Conservation (phyloP, 768 basidiomycete species). For the Tylopilus rubrobrunneus region DNA sequence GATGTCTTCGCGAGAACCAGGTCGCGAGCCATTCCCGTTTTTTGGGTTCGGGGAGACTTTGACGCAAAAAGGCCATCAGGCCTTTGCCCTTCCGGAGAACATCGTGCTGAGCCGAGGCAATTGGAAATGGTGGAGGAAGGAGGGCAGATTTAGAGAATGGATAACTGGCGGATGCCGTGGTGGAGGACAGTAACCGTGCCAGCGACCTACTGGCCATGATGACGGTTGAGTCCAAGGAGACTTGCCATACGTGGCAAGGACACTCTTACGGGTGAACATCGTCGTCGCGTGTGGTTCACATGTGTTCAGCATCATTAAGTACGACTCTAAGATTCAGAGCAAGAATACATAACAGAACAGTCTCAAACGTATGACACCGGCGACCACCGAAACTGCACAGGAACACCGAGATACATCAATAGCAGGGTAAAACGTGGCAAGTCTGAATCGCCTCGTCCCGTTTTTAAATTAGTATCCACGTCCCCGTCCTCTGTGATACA, state of each 20-base stretch:
- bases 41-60: slow-evolving; percentile 60
- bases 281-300: neutral
- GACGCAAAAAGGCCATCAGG: slow-evolving; percentile 69
- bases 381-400: slow-evolving; percentile 9
- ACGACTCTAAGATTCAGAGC: slow-evolving; percentile 29
- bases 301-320: slow-evolving; percentile 21
- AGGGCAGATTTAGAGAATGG: slow-evolving; percentile 73
- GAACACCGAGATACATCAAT: slow-evolving; percentile 3
- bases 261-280: neutral
- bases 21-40: slow-evolving; percentile 65
- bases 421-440: slow-evolving; percentile 9
- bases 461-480: slow-evolving; percentile 52
- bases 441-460: slow-evolving; percentile 12
- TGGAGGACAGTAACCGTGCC: slow-evolving; percentile 25
- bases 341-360: slow-evolving; percentile 24
- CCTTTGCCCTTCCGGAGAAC: slow-evolving; percentile 66
- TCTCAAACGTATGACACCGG: slow-evolving; percentile 18
- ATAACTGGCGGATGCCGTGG: slow-evolving; percentile 34
- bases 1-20: slow-evolving; percentile 70
- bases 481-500: slow-evolving; percentile 57
- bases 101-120: slow-evolving; percentile 34
- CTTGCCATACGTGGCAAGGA: slow-evolving; percentile 14
- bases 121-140: slow-evolving; percentile 43
- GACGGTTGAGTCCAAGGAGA: neutral
- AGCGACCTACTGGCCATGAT: slow-evolving; percentile 16